A percentile compares a stretch with the other conserved stretches of the same genome.
Conservation (phyloP, 768 basidiomycete genomes). For the Porphyrellus cyaneotinctus region DNA sequence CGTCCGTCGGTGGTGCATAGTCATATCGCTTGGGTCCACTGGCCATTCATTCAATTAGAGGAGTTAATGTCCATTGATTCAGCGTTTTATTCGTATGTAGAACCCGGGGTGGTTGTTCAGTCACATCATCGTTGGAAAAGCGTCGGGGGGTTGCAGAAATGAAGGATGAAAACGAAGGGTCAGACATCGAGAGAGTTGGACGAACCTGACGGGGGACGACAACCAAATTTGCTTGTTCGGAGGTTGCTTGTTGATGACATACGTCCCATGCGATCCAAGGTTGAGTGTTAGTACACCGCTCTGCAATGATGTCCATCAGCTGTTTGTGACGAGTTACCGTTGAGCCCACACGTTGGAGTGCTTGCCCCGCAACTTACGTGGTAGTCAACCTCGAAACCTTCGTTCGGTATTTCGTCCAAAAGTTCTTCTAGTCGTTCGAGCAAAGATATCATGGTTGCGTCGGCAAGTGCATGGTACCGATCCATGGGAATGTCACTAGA, state of each 20-base stretch:
- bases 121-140: background rate
- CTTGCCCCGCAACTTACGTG: constrained; percentile 57
- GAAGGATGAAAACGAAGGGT: constrained; percentile 1
- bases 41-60: constrained; percentile 5
- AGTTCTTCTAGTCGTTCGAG: constrained; percentile 72
- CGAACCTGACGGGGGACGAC: constrained; percentile 80
- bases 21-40: constrained; percentile 95
- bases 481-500: constrained; percentile 53
- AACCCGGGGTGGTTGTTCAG: background rate
- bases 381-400: constrained; percentile 82
- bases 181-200: constrained; percentile 4
- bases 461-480: constrained; percentile 67
- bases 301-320: constrained; percentile 38
- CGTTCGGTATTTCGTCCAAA: constrained; percentile 54
- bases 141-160: background rate
- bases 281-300: constrained; percentile 86
- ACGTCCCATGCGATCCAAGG: constrained; percentile 75
- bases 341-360: too few species aligned
- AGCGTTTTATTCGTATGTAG: constrained; percentile 3
- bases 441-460: constrained; percentile 71
- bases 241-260: constrained; percentile 96
- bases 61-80: background rate
- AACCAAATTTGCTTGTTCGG: constrained; percentile 98
- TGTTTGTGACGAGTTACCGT: background rate
- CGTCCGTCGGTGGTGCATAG: constrained; percentile 49